A percentile compares a stretch with the other conserved stretches of the same genome.
These are phyloP conservation scores for Monilinia vaccinii-corymbosi DNA, from an alignment of 2,329 filamentous ascomycete genomes.

Conservation along the genomic window DNA sequence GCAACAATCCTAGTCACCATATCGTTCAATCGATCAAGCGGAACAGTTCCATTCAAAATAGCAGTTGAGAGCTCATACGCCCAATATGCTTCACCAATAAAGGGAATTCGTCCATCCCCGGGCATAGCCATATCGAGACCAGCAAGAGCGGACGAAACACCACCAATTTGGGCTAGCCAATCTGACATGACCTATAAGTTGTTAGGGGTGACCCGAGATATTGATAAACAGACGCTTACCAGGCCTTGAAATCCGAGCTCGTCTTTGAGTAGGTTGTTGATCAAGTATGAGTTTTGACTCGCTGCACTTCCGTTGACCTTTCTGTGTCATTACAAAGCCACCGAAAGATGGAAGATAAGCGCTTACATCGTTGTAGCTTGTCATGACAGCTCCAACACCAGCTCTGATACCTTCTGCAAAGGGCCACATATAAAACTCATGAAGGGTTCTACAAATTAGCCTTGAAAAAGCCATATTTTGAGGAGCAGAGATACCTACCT, in stretches of 20 bases:
- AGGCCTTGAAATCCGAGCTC: conserved; percentile 63
- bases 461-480: not conserved
- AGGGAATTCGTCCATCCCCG: conserved; percentile 44
- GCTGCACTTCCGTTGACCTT: conserved; percentile 51
- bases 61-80: conserved; percentile 45
- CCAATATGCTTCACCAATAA: conserved; percentile 46
- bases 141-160: conserved; percentile 48
- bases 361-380: conserved; percentile 57
- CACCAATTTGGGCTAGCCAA: conserved; percentile 55
- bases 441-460: conserved; percentile 36
- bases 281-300: conserved; percentile 58
- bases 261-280: conserved; percentile 63
- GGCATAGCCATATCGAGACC: conserved; percentile 66
- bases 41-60: conserved; percentile 48
- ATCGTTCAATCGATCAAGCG: conserved; percentile 46
- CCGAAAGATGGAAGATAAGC: not conserved
- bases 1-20: conserved; percentile 48
- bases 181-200: conserved; percentile 53
- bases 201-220: conserved; percentile 1
- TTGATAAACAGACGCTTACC: conserved; percentile 10
- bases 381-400: conserved; percentile 75
- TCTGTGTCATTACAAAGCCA: not conserved
- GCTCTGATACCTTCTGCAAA: conserved; percentile 52
- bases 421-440: conserved; percentile 53
- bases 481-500: conserved; percentile 29